A percentile compares a stretch with the other conserved stretches of the same genome.
Evolutionary conservation across 2,329 filamentous ascomycete genomes (phyloP).

Genomic region (Fusarium sp.): DNA sequence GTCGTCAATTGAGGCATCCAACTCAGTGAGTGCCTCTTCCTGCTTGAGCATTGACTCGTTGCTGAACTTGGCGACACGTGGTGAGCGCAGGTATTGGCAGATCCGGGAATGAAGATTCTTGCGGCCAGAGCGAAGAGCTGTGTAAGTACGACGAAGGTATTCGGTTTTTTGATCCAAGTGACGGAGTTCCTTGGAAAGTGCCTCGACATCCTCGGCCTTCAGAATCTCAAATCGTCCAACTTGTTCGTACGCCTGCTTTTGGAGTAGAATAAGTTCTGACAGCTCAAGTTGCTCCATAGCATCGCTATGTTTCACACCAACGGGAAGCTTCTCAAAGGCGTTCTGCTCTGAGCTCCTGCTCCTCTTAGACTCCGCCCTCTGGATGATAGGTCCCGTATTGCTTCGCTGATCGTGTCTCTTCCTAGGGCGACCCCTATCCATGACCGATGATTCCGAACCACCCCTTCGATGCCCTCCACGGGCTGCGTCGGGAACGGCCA

Average conservation of each 20-base stretch:
- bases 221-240: conserved; percentile 75
- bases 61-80: conserved; percentile 78
- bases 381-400: conserved; percentile 55
- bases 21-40: conserved; percentile 81
- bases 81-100: conserved; percentile 80
- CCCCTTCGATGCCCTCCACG: conserved; percentile 62
- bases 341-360: conserved; percentile 66
- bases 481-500: conserved; percentile 30
- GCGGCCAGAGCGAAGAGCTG: conserved; percentile 78
- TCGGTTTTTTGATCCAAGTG: conserved; percentile 83
- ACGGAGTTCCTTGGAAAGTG: conserved; percentile 78
- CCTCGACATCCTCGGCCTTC: conserved; percentile 71
- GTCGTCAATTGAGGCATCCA: conserved; percentile 83
- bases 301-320: conserved; percentile 68
- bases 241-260: conserved; percentile 73
- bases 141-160: conserved; percentile 82
- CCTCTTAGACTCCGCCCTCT: conserved; percentile 57
- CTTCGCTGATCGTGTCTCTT: conserved; percentile 63
- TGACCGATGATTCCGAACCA: conserved; percentile 69
- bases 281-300: conserved; percentile 62
- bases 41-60: conserved; percentile 82
- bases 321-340: conserved; percentile 72
- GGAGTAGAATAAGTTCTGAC: conserved; percentile 64
- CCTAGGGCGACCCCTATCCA: conserved; percentile 72
- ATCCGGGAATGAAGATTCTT: conserved; percentile 82